Percentiles rank a stretch among this genome's conserved stretches.
phyloP scores from a whole-genome alignment of 345 rosid species.

The Salix suchowensis region DNA sequence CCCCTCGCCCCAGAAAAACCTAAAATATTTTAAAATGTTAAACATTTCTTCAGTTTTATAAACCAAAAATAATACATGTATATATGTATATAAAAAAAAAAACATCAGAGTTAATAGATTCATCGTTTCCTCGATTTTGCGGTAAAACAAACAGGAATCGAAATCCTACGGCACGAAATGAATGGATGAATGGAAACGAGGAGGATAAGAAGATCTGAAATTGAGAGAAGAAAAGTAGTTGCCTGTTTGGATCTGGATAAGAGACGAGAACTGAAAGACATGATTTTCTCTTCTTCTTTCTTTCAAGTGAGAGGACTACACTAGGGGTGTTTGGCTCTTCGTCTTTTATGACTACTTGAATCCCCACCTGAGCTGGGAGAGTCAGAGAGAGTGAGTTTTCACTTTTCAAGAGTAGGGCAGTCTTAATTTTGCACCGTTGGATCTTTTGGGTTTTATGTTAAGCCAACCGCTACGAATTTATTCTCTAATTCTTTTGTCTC shows the following conservation, averaged over 20 bases:
- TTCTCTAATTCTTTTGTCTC: too few species aligned
- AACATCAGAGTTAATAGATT: neutral
- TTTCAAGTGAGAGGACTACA: neutral
- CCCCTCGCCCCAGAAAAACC: too few species aligned
- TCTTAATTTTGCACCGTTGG: conserved; percentile 2
- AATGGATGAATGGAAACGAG: neutral
- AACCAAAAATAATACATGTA: too few species aligned
- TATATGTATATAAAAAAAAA: too few species aligned
- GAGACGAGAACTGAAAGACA: conserved; percentile 73
- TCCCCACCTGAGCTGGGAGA: neutral
- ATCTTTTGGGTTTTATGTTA: neutral
- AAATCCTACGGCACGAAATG: neutral
- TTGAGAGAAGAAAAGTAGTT: neutral
- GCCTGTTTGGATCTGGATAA: conserved; percentile 83
- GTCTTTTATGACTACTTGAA: neutral
- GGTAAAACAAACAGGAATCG: neutral
- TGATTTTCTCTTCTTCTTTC: conserved; percentile 21
- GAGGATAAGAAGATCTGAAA: conserved; percentile 5
- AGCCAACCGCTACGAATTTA: too few species aligned
- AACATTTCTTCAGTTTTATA: too few species aligned
- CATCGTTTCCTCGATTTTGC: neutral
- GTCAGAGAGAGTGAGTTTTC: neutral
- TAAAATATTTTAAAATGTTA: too few species aligned
- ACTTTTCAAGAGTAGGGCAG: neutral
- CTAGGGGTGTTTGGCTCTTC: neutral